Base-by-base conservation (phyloP, 1,139 yeast genomes). In the Saccharomyces hybrid region DNA sequence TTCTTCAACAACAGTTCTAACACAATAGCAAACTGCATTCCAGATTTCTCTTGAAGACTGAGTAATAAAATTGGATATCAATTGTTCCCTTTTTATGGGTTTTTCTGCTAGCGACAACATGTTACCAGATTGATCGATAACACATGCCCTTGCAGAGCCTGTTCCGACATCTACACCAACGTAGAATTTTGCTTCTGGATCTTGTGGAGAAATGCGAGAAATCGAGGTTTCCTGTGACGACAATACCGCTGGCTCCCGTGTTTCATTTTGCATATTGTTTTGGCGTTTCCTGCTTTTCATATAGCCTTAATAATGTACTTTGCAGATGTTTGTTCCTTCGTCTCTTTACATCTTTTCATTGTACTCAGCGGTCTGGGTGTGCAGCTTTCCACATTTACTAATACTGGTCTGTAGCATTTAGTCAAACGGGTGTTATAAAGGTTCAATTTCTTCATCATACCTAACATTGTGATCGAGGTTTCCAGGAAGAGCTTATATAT, bases 81-180 rank as follows among this genome's bases (percentile, higher is more conserved):
- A 70, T 72, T 88, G 86, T 71, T 84, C 83, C 74, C 96, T 74
- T 59, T 86, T 79, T 59, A 86, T 86, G 30, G 90, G 87, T 56
- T 90, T 79, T 66, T 91, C 90, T 28, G 93, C 82, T 56, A 90
- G 74, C 0, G 96, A 88, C 51, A 89, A 74, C 54, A 93, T 90
- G 52, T 86, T 83, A 54, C 99, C 98, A 51, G 79, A 75, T 63
- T 83, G 79, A 69, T 91, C 95, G 60, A 91, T 88, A 28, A 93
- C 75, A 68, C 97, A 93, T 3, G 98, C 98, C 61, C 99, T 78
- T 11, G 97, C 97, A 3, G 96, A 87, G 16, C 98, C 99, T 1
- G 99, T 91, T 27, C 99, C 99, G 38, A 93, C 98, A 68, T 93
- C 99, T 14, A 93, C 96, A 57, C 98, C 98, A 51, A 91, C 82